Evolutionary conservation across 2,329 filamentous ascomycete species (phyloP), one percentile per base, ranked within the genome.

Genomic region (Massarina eburnea): DNA sequence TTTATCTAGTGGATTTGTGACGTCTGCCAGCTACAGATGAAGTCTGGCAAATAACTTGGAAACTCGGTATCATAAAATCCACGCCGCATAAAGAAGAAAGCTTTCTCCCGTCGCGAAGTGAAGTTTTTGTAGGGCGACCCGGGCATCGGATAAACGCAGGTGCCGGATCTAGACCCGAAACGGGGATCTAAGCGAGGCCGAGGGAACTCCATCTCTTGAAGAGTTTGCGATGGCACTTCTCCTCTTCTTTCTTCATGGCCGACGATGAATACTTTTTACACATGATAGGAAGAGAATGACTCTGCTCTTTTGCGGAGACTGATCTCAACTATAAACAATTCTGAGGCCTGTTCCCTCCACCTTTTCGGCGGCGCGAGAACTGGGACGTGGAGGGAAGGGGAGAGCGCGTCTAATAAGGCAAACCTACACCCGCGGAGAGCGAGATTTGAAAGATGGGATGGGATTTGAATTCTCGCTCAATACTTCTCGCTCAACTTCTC

Each of bases 71-170:
- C 73, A 57, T 54, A 74, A 80, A 85, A 64, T 60, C 62, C 61
- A 83, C 84, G 86, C 87, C 86, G 86, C 87, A 91, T 85, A 78
- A 89, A 80, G 83, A 80, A 78, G 81, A 82, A 74, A 67, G 35
- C 46, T 52, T 24, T n/a, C n/a, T n/a, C 46, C 14, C 40, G 52
- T 46, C 36, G 19, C 35, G 21, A 6, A 15, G 50, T 22, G 39
- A 49, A 53, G 48, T 45, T 58, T 66, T 66, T 64, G 50, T 62
- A 43, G 39, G 38, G 41, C 9, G 36, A 20, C 17, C 3, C 22
- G 24, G n/a, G 17, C 15, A 3, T 33, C 15, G 27, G 33, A 20
- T 35, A 19, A 27, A 32, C 26, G 41, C 52, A 49, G 18, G 46
- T 47, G 3, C 30, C 41, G 48, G 41, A 41, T 41, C 46, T 49